Conservation (phyloP, 371 early-diverging fungal species). For the Mortierella sp. region DNA sequence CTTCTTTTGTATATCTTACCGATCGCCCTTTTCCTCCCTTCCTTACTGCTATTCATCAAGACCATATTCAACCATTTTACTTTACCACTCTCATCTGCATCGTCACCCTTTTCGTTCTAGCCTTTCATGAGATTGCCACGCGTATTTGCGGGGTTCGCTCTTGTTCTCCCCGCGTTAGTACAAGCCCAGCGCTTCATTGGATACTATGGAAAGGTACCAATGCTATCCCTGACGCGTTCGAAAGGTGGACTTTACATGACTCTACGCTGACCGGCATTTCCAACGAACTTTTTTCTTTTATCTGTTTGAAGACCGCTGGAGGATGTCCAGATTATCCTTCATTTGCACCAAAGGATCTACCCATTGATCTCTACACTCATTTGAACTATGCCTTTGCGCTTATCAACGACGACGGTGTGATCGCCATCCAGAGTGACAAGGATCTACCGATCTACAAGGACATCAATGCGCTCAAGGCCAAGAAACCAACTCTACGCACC, state of each 20-base stretch:
- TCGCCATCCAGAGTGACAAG: slow-evolving; percentile 32
- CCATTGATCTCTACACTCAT: slow-evolving; percentile 44
- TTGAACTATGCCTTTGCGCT: slow-evolving; percentile 46
- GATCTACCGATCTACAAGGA: slow-evolving; percentile 33
- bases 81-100: neutral
- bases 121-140: slow-evolving; percentile 9
- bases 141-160: neutral
- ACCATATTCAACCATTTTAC: too few relatives aligned
- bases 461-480: slow-evolving; percentile 42
- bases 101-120: neutral
- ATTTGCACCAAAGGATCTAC: slow-evolving; percentile 34
- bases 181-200: slow-evolving; percentile 24
- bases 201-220: slow-evolving; percentile 35
- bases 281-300: neutral
- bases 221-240: too few relatives aligned
- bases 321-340: slow-evolving; percentile 47
- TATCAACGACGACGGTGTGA: slow-evolving; percentile 48
- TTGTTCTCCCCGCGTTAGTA: slow-evolving; percentile 12
- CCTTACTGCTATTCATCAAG: neutral
- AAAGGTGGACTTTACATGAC: too few relatives aligned
- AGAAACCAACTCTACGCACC: slow-evolving; percentile 36
- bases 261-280: too few relatives aligned
- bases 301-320: slow-evolving; percentile 27
- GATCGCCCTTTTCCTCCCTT: too few relatives aligned
- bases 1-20: too few relatives aligned